Base-by-base conservation (phyloP, 805 yeast species). In the Metschnikowia aberdeeniae region DNA sequence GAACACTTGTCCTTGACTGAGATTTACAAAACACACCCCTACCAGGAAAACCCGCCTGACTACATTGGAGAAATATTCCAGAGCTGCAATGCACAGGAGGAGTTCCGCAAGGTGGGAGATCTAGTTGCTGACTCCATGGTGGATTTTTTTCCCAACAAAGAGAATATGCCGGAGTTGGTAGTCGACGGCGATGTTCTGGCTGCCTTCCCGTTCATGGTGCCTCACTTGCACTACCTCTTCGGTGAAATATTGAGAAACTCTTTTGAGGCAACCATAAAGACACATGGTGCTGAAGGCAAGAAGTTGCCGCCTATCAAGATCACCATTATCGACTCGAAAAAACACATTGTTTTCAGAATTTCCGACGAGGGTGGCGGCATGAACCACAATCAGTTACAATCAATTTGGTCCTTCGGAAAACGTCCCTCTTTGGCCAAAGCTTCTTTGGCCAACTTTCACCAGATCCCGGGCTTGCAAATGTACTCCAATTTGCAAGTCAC, bases 291-390 rank as follows among this genome's bases (percentile, higher is more conserved):
- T 13, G 55, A 62, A 1, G 51, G 58, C 5, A 40, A 62, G 6
- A 69, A 70, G 41, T 81, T 89, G 2, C 83, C 85, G 1, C 88
- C 96, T 0, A 81, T 92, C n/a, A 69, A 67, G n/a, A 85, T 92
- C 12, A 80, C 89, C 7, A 77, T 92, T 8, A 73, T 86, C 1
- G 77, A 83, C 50, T 78, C 86, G 14, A 72, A 78, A 10, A 83
- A 81, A 32, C 79, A 82, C 38, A 82, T 88, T 24, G 70, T 82
- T 3, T 84, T 92, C 61, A 75, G 96, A 42, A 80, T 92, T 40
- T 82, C 92, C 5, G 99, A 92, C 63, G 82, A 78, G 53, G 97
- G 97, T 3, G 97, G 97, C 26, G 99, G 98, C 1, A 69, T 92
- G 40, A 72, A 77, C 9, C 73, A 75, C 36, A 77, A 76, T 17